Evolutionary conservation across 225 moss, liverwort and hornwort species (phyloP).

Genomic region (Lunularia cruciata): DNA sequence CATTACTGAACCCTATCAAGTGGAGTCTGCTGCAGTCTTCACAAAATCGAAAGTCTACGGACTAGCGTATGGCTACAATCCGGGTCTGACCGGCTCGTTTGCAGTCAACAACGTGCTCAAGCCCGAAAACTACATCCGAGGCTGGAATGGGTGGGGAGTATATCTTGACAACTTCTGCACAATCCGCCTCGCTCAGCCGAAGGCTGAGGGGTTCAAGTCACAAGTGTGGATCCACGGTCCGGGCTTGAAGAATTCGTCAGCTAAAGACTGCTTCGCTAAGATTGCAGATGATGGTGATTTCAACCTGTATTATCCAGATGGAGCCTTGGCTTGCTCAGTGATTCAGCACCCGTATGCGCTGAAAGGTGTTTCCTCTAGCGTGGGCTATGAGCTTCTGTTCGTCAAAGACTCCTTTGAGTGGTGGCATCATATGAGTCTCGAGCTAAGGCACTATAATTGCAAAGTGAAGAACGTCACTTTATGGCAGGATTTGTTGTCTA

Average conservation of each 20-base stretch:
- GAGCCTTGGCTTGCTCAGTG: background rate
- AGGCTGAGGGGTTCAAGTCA: background rate
- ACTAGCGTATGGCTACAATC: constrained; percentile 19
- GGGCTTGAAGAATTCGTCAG: background rate
- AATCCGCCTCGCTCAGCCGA: background rate
- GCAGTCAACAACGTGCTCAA: background rate
- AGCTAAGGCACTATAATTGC: constrained; percentile 11
- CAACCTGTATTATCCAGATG: background rate
- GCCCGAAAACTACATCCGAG: background rate
- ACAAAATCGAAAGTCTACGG: background rate
- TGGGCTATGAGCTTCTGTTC: constrained; percentile 11
- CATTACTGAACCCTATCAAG: too few relatives aligned
- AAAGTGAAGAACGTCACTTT: constrained; percentile 4
- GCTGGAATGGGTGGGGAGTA: constrained; percentile 19
- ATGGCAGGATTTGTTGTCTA: constrained; percentile 17
- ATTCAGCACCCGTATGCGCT: constrained; percentile 16
- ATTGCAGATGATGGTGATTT: constrained; percentile 16
- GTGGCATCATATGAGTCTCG: constrained; percentile 11
- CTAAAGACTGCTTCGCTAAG: background rate
- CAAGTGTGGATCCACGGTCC: background rate
- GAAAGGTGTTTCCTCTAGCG: background rate
- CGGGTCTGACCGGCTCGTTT: background rate
- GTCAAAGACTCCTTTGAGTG: constrained; percentile 5
- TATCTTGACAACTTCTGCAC: background rate
- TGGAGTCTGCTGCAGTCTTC: too few relatives aligned